Evolutionary conservation across 1,284 basidiomycete species (phyloP).

Genomic region (Ustilago crameri): DNA sequence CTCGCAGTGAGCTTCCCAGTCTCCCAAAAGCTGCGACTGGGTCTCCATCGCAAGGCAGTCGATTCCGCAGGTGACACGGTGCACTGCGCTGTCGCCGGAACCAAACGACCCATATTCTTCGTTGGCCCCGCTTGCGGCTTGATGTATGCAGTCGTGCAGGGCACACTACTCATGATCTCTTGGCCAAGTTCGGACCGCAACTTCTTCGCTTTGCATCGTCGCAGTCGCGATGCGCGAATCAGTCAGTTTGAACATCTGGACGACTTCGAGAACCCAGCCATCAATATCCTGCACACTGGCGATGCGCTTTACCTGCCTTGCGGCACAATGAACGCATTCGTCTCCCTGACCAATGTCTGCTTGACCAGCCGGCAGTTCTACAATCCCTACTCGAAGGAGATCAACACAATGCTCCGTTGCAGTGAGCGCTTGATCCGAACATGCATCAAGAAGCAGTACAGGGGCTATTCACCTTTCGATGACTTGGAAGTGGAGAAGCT

Average conservation of each 20-base stretch:
- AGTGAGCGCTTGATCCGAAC: slow-evolving; percentile 20
- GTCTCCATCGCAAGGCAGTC: slow-evolving; percentile 5
- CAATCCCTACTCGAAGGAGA: slow-evolving; percentile 16
- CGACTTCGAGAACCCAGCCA: slow-evolving; percentile 13
- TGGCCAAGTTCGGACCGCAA: slow-evolving; percentile 30
- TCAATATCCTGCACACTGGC: slow-evolving; percentile 32
- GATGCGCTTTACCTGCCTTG: slow-evolving; percentile 27
- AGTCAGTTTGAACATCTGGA: slow-evolving; percentile 12
- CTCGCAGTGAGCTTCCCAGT: slow-evolving; percentile 1
- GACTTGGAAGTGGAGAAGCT: slow-evolving; percentile 25
- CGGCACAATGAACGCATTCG: slow-evolving; percentile 21
- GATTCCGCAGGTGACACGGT: neutral
- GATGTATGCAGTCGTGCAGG: slow-evolving; percentile 30
- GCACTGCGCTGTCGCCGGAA: slow-evolving; percentile 27
- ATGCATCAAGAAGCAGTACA: slow-evolving; percentile 17
- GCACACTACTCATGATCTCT: slow-evolving; percentile 24
- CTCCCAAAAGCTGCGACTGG: slow-evolving; percentile 3
- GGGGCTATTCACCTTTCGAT: slow-evolving; percentile 24
- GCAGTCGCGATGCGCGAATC: slow-evolving; percentile 1
- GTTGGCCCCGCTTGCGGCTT: slow-evolving; percentile 17
- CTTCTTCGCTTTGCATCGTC: slow-evolving; percentile 14
- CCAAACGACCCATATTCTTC: slow-evolving; percentile 12
- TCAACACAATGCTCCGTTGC: slow-evolving; percentile 7
- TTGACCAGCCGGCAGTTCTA: slow-evolving; percentile 28
- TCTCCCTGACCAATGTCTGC: slow-evolving; percentile 25